A percentile compares a stretch with the other conserved stretches of the same genome.
These are phyloP conservation scores for Neurospora terricola DNA, from an alignment of 495 filamentous ascomycete species.

Conservation along the genomic window DNA sequence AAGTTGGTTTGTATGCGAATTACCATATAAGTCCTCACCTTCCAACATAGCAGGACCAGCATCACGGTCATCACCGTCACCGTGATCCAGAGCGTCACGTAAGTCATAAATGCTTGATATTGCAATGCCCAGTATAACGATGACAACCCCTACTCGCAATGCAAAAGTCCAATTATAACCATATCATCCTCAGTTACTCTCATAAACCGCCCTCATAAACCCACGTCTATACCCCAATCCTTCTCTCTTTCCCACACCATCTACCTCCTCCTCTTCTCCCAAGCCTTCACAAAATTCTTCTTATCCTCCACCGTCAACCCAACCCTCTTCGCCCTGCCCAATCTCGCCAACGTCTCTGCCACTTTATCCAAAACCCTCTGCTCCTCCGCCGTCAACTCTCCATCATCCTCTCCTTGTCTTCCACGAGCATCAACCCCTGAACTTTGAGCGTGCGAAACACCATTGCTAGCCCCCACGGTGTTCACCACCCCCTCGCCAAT, in stretches of 20 bases:
- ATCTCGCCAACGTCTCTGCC: conserved; percentile 74
- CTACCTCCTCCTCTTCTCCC: conserved; percentile 23
- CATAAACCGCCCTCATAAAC: not conserved
- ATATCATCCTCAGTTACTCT: not conserved
- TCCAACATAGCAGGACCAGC: too few relatives aligned
- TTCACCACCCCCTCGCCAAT: conserved; percentile 63
- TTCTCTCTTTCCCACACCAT: not conserved
- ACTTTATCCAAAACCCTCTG: conserved; percentile 59
- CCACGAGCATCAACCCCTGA: conserved; percentile 29
- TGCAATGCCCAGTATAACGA: not conserved
- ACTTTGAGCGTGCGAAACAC: conserved; percentile 5
- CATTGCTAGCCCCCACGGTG: conserved; percentile 20
- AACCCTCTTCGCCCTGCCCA: conserved; percentile 87
- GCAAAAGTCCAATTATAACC: not conserved
- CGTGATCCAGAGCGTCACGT: too few relatives aligned
- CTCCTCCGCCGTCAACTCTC: conserved; percentile 44
- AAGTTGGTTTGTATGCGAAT: too few relatives aligned
- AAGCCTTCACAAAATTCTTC: conserved; percentile 63
- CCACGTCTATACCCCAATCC: not conserved
- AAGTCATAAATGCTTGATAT: not conserved
- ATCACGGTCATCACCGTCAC: too few relatives aligned
- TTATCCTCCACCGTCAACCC: conserved; percentile 77
- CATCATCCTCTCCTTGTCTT: conserved; percentile 26
- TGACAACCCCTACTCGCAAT: not conserved
- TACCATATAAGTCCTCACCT: too few relatives aligned